Percentiles rank a stretch among this genome's conserved stretches.
Conservation (phyloP, 768 basidiomycete species). For the Boletus vinaceobasis region DNA sequence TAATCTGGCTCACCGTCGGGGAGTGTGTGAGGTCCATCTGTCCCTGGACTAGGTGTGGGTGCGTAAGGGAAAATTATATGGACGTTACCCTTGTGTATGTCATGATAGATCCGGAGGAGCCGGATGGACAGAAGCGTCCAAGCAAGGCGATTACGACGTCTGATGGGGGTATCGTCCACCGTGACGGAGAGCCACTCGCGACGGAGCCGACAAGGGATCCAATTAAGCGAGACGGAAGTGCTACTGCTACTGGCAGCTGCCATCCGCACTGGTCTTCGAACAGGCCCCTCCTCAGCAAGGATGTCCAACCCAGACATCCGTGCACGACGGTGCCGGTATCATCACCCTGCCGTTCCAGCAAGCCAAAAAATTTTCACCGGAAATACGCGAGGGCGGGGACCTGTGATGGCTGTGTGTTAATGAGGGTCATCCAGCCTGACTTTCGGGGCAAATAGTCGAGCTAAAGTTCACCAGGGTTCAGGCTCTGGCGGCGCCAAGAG, state of each 20-base stretch:
- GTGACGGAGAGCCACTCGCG: not conserved
- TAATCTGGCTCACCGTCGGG: slow-evolving; percentile 24
- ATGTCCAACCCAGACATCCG: slow-evolving; percentile 1
- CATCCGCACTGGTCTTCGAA: not conserved
- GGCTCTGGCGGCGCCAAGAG: slow-evolving; percentile 29
- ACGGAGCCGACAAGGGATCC: slow-evolving; percentile 22
- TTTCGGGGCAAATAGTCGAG: slow-evolving; percentile 33
- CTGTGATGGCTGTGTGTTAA: slow-evolving; percentile 38
- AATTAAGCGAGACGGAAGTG: slow-evolving; percentile 15
- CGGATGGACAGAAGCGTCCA: slow-evolving; percentile 11
- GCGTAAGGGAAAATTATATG: slow-evolving; percentile 21
- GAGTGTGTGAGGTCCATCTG: slow-evolving; percentile 1
- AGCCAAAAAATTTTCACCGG: slow-evolving; percentile 34
- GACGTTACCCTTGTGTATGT: slow-evolving; percentile 23
- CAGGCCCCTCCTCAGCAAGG: not conserved
- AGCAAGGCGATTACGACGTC: slow-evolving; percentile 18
- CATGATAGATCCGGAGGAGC: slow-evolving; percentile 16
- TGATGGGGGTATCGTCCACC: not conserved
- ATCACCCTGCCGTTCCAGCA: slow-evolving; percentile 19
- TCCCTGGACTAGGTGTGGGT: slow-evolving; percentile 26
- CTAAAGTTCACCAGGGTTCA: slow-evolving; percentile 31
- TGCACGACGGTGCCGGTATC: slow-evolving; percentile 11
- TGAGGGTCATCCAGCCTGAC: slow-evolving; percentile 29
- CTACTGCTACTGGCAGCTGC: slow-evolving; percentile 2
- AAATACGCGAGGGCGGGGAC: slow-evolving; percentile 39